Evolutionary conservation across 306 rosid species (phyloP).

Genomic region (Medicago ruthenica): DNA sequence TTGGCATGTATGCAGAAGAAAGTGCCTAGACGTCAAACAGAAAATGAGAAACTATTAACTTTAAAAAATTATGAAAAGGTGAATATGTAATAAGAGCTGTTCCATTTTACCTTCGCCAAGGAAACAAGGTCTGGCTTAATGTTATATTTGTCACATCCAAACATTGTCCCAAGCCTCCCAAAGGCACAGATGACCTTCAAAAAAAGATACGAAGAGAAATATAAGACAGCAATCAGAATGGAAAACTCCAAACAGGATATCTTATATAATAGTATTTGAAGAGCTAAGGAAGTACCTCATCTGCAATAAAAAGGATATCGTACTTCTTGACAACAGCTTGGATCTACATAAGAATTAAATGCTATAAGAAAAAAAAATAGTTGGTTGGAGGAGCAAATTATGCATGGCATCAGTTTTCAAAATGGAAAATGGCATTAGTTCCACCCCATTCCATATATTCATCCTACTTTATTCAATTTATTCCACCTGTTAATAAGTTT

Average conservation of each 20-base stretch:
- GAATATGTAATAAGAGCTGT: constrained; percentile 12
- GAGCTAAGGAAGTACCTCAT: constrained; percentile 66
- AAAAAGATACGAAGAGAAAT: constrained; percentile 8
- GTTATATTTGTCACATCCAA: constrained; percentile 85
- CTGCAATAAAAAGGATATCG: constrained; percentile 94
- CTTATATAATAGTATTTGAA: constrained; percentile 9
- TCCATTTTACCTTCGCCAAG: constrained; percentile 75
- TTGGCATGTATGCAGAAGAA: constrained; percentile 89
- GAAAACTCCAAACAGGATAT: constrained; percentile 30
- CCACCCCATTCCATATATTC: constrained; percentile 6
- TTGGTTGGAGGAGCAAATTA: neutral
- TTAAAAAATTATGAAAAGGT: constrained; percentile 17
- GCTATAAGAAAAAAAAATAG: neutral
- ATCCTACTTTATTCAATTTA: constrained; percentile 14
- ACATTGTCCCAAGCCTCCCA: constrained; percentile 94
- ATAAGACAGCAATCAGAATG: constrained; percentile 30
- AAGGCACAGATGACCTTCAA: constrained; percentile 91
- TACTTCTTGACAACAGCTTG: constrained; percentile 93
- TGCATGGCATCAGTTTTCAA: neutral
- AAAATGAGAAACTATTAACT: constrained; percentile 28
- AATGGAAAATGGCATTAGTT: neutral
- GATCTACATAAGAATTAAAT: constrained; percentile 62
- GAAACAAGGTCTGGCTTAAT: constrained; percentile 96
- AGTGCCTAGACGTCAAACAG: constrained; percentile 68
- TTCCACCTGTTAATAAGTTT: neutral